Conservation (phyloP, 2,329 filamentous ascomycete genomes). For the Amphichorda felina region DNA sequence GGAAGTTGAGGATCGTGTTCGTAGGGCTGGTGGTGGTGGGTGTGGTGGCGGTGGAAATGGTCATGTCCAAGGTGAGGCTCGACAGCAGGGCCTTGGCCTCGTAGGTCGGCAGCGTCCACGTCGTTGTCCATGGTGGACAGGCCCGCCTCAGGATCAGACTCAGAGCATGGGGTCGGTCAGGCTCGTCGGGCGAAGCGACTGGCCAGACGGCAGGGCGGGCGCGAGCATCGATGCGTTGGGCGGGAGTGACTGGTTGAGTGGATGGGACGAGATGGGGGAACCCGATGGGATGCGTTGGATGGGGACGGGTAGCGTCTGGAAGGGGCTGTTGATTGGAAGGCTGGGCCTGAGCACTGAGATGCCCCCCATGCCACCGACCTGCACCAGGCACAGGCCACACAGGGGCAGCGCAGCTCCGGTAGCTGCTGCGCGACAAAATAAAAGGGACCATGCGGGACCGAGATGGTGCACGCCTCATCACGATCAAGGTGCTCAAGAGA, state of each 20-base stretch:
- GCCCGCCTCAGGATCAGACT: constrained; percentile 10
- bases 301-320: neutral
- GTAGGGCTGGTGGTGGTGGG: constrained; percentile 12
- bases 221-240: constrained; percentile 35
- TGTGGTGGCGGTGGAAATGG: constrained; percentile 5
- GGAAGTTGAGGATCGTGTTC: neutral
- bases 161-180: constrained; percentile 19
- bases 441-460: too few relatives aligned
- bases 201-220: constrained; percentile 8
- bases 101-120: constrained; percentile 8
- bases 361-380: neutral
- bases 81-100: neutral
- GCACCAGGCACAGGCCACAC: constrained; percentile 1
- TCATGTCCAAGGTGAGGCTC: neutral
- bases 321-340: neutral
- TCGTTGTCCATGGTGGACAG: constrained; percentile 35
- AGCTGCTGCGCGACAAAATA: too few relatives aligned
- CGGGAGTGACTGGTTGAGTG: constrained; percentile 1
- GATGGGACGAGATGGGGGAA: neutral
- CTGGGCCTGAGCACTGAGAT: too few relatives aligned
- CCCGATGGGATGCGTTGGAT: neutral
- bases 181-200: constrained; percentile 14
- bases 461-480: too few relatives aligned
- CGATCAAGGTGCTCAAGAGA: too few relatives aligned
- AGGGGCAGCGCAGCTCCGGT: too few relatives aligned